phyloP scores from a whole-genome alignment of 306 rosid species.

The Inga laurina region DNA sequence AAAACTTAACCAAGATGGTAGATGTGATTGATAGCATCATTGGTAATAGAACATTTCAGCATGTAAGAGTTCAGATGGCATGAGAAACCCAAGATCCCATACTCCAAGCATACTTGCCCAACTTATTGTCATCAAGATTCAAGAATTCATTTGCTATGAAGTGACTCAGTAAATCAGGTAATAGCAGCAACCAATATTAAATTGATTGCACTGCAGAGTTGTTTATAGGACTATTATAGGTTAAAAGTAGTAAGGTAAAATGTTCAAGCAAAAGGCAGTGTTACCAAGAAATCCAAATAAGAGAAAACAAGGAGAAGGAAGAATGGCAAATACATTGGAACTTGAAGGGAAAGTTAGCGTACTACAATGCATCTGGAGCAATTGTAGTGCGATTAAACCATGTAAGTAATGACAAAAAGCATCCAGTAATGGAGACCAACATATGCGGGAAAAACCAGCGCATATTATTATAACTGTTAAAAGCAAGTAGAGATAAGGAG shows the following conservation, averaged over 20 bases:
- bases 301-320: background rate
- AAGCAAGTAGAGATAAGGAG: background rate
- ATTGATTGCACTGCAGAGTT: background rate
- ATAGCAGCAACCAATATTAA: background rate
- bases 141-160: background rate
- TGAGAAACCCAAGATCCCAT: background rate
- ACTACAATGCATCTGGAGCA: background rate
- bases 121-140: background rate
- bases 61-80: background rate
- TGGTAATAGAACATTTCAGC: background rate
- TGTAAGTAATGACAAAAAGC: background rate
- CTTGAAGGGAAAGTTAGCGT: slow-evolving; percentile 8
- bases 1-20: slow-evolving; percentile 15
- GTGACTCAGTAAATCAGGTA: background rate
- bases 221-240: background rate
- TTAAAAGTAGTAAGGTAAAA: background rate
- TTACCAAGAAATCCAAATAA: background rate
- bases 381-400: background rate
- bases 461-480: background rate
- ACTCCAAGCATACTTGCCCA: slow-evolving; percentile 9
- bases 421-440: background rate
- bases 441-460: background rate
- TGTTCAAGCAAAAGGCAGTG: background rate
- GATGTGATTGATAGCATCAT: background rate
- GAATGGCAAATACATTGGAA: background rate